Percentiles rank a stretch among this genome's conserved stretches.
Conservation (phyloP, 257 asterid genomes). For the Solanum phureja region DNA sequence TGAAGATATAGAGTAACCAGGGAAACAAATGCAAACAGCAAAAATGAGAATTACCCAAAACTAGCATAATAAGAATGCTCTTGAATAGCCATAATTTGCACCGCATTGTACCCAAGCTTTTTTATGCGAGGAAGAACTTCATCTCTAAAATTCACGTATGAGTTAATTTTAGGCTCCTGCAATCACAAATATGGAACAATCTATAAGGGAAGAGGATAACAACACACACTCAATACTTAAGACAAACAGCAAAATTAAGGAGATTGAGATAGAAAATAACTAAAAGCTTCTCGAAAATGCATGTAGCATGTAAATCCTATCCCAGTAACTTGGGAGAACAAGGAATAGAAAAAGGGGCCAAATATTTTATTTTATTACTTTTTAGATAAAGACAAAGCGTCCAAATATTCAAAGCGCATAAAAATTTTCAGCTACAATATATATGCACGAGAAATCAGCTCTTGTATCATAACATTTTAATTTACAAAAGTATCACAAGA, state of each 20-base stretch:
- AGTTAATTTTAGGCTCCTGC: slow-evolving; percentile 87
- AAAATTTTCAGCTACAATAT: not conserved
- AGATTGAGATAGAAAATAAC: no score
- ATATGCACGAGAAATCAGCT: not conserved
- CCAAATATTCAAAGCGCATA: not conserved
- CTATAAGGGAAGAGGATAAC: not conserved
- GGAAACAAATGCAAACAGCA: not conserved
- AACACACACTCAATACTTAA: not conserved
- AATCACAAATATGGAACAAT: slow-evolving; percentile 1
- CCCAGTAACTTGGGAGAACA: no score
- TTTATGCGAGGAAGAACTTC: slow-evolving; percentile 97
- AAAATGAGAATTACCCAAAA: slow-evolving; percentile 61
- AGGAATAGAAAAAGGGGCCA: no score
- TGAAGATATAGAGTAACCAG: not conserved
- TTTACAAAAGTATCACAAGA: not conserved
- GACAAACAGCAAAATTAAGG: not conserved
- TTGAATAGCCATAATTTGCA: slow-evolving; percentile 99
- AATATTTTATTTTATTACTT: not conserved
- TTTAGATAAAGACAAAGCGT: not conserved
- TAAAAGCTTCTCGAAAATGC: no score
- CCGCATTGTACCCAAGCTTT: slow-evolving; percentile 94
- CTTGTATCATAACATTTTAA: not conserved
- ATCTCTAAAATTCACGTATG: slow-evolving; percentile 85
- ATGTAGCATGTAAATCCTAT: no score
- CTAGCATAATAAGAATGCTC: slow-evolving; percentile 99